These are phyloP conservation scores for Termitomyces sp. DNA, from an alignment of 768 basidiomycete genomes.

Conservation along the genomic window DNA sequence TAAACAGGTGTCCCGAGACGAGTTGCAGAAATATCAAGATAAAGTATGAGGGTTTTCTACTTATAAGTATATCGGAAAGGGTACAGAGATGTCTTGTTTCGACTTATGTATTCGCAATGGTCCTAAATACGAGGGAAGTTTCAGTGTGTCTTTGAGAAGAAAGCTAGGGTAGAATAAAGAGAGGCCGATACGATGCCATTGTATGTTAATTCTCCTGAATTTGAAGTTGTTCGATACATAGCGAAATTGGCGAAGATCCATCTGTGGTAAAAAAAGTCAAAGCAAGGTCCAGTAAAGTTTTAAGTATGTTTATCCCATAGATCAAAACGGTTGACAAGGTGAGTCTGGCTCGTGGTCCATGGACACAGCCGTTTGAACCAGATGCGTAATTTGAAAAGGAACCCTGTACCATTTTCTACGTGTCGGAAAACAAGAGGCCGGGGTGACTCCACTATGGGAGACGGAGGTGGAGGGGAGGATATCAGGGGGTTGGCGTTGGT, in stretches of 20 bases:
- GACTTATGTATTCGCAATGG: no score
- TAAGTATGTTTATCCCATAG: background rate
- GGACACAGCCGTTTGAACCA: slow-evolving; percentile 1
- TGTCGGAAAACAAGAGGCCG: background rate
- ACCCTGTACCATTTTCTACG: background rate
- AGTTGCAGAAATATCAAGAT: no score
- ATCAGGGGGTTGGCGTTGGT: background rate
- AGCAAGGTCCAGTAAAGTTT: background rate
- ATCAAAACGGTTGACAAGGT: background rate
- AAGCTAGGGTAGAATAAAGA: no score
- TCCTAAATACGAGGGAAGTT: no score
- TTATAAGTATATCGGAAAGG: no score
- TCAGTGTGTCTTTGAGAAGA: no score
- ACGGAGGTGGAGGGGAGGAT: no score
- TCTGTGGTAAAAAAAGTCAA: background rate
- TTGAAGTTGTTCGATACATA: background rate
- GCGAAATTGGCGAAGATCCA: no score
- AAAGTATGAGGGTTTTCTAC: no score
- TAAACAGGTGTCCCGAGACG: no score
- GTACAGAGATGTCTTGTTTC: no score
- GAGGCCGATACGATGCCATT: background rate
- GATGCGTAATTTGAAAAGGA: background rate
- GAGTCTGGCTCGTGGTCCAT: background rate
- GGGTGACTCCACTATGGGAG: no score
- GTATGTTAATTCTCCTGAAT: background rate